Conservation (phyloP, 176 grass and related monocot species). For the Musa schizocarpa region DNA sequence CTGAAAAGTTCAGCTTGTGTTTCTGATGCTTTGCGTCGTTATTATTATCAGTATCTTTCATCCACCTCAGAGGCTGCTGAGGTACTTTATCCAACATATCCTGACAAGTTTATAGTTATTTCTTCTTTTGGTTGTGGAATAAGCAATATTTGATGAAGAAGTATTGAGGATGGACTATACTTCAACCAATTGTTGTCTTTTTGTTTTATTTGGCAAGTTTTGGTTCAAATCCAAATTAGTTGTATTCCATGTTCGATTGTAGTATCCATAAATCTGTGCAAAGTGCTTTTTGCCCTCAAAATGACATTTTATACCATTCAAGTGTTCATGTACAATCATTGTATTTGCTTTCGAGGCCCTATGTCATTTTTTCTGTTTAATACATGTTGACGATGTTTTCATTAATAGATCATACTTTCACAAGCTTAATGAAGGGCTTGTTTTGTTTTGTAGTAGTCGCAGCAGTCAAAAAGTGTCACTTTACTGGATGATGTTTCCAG, state of each 20-base stretch:
- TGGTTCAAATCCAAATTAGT: not conserved
- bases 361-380: not conserved
- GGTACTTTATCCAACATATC: slow-evolving; percentile 25
- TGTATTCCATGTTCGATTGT: not conserved
- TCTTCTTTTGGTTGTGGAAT: not conserved
- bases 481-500: too few relatives aligned
- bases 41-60: slow-evolving; percentile 98
- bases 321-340: not conserved
- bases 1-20: slow-evolving; percentile 78
- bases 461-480: too few relatives aligned
- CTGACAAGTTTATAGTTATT: not conserved
- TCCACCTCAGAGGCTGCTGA: slow-evolving; percentile 87
- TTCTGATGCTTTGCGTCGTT: slow-evolving; percentile 81
- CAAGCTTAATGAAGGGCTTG: too few relatives aligned
- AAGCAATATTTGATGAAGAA: not conserved
- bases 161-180: too few relatives aligned
- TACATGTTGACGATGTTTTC: not conserved
- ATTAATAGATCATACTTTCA: too few relatives aligned
- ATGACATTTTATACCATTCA: too few relatives aligned
- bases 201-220: not conserved
- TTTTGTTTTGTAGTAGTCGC: too few relatives aligned
- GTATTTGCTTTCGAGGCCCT: not conserved
- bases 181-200: too few relatives aligned
- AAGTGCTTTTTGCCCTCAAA: not conserved
- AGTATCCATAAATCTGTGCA: not conserved